phyloP scores from a whole-genome alignment of 768 basidiomycete genomes.

The Suillus clintonianus region DNA sequence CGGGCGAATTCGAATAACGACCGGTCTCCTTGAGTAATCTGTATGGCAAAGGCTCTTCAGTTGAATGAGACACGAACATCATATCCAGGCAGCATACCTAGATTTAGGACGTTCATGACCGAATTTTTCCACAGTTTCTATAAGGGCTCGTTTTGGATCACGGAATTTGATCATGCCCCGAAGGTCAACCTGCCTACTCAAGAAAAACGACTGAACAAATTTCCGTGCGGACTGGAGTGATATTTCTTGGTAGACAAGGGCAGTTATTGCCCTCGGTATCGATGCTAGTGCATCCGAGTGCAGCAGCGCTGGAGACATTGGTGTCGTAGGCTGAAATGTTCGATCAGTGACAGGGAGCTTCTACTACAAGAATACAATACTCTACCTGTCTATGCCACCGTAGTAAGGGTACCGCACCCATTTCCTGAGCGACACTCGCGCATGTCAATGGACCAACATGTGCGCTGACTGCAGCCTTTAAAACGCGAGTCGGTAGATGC shows the following conservation, averaged over 20 bases:
- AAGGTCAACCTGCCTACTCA: slow-evolving; percentile 83
- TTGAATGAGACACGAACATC: not conserved
- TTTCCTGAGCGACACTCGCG: slow-evolving; percentile 82
- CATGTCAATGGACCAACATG: slow-evolving; percentile 88
- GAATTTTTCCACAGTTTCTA: slow-evolving; percentile 72
- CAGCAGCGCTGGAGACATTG: slow-evolving; percentile 51
- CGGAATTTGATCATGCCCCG: slow-evolving; percentile 77
- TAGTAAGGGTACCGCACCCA: slow-evolving; percentile 75
- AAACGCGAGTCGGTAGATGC: slow-evolving; percentile 86
- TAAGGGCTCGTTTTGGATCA: slow-evolving; percentile 77
- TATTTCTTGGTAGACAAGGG: slow-evolving; percentile 84
- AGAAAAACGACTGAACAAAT: slow-evolving; percentile 89
- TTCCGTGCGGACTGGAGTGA: slow-evolving; percentile 84
- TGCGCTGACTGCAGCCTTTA: slow-evolving; percentile 90
- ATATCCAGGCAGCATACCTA: slow-evolving; percentile 45
- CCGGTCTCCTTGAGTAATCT: slow-evolving; percentile 94
- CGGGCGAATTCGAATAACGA: slow-evolving; percentile 84
- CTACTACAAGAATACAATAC: not conserved
- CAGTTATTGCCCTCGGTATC: slow-evolving; percentile 84
- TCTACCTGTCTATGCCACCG: slow-evolving; percentile 78
- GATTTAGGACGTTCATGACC: slow-evolving; percentile 66
- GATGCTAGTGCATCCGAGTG: slow-evolving; percentile 89
- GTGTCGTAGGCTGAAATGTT: slow-evolving; percentile 46
- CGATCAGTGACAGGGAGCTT: slow-evolving; percentile 2
- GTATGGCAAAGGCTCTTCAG: not conserved